Percentiles rank a stretch among this genome's conserved stretches.
Conservation (phyloP, 352 stramenopile genomes). For the Globisporangium okanoganense region DNA sequence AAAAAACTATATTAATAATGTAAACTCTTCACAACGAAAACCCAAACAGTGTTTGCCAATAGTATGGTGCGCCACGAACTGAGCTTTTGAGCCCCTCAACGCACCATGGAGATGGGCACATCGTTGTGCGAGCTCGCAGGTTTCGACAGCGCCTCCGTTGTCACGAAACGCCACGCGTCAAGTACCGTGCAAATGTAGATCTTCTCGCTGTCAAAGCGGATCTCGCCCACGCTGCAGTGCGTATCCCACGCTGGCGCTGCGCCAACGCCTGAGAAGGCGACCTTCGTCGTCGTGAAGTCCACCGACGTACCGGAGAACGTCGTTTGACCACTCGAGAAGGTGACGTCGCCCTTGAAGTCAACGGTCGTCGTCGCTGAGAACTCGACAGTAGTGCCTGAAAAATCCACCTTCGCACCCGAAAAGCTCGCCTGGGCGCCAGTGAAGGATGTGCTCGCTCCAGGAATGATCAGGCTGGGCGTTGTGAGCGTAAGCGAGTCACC, state of each 20-base stretch:
- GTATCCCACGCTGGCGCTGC: slow-evolving; percentile 1
- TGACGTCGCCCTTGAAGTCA: slow-evolving; percentile 8
- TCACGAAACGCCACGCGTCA: slow-evolving; percentile 4
- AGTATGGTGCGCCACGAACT: no score
- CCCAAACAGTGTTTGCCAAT: no score
- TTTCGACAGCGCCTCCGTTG: not conserved
- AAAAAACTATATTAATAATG: no score
- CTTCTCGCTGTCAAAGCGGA: slow-evolving; percentile 7
- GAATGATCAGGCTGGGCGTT: slow-evolving; percentile 17
- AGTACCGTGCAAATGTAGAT: slow-evolving; percentile 9
- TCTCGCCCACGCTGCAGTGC: slow-evolving; percentile 12
- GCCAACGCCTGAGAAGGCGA: slow-evolving; percentile 11
- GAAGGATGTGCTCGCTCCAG: slow-evolving; percentile 10
- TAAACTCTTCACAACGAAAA: no score
- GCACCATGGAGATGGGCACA: no score
- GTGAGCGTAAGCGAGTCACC: slow-evolving; percentile 30
- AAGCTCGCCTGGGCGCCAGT: slow-evolving; percentile 1
- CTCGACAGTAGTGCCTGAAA: slow-evolving; percentile 10
- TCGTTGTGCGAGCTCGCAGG: no score
- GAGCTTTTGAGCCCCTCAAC: no score
- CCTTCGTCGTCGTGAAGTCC: slow-evolving; percentile 10
- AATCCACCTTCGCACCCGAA: slow-evolving; percentile 3
- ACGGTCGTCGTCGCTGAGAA: slow-evolving; percentile 11
- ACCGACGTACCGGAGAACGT: slow-evolving; percentile 7
- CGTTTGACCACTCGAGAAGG: slow-evolving; percentile 4